Conservation (phyloP, 352 stramenopile species). For the Globisporangium radiosum region DNA sequence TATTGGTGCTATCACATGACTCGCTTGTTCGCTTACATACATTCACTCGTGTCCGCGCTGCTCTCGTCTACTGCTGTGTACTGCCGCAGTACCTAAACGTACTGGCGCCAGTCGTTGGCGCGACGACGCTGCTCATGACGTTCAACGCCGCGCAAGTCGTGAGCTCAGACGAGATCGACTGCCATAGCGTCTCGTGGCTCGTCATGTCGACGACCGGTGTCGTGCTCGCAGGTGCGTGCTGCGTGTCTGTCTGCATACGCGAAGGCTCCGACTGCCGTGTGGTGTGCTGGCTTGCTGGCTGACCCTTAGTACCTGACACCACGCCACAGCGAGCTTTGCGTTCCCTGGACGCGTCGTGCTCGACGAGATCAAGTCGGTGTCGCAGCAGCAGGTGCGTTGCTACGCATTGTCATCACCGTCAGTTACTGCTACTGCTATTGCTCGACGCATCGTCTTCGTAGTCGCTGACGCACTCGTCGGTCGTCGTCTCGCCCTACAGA, state of each 20-base stretch:
- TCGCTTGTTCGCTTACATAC: too few relatives aligned
- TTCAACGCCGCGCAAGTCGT: conserved; percentile 43
- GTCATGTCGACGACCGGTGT: conserved; percentile 53
- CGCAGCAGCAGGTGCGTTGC: conserved; percentile 37
- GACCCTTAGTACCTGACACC: too few relatives aligned
- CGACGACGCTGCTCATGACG: conserved; percentile 52
- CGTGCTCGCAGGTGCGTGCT: conserved; percentile 41
- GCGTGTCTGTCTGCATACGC: not conserved
- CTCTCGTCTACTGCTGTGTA: not conserved
- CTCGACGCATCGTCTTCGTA: not conserved
- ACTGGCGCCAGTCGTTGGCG: conserved; percentile 38
- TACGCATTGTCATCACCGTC: too few relatives aligned
- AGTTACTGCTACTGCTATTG: not conserved
- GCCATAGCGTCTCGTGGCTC: conserved; percentile 62
- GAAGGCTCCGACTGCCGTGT: not conserved
- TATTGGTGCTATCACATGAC: too few relatives aligned
- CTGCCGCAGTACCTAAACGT: conserved; percentile 38
- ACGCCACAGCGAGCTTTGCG: conserved; percentile 43
- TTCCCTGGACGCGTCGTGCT: conserved; percentile 50
- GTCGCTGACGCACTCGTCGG: not conserved
- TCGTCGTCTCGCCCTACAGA: conserved; percentile 4
- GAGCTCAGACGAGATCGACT: conserved; percentile 49
- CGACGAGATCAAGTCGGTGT: conserved; percentile 50
- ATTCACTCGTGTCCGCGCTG: not conserved
- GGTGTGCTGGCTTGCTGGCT: too few relatives aligned